These are phyloP conservation scores for Theileria parva DNA, from an alignment of 169 alveolate species.

Conservation along the genomic window DNA sequence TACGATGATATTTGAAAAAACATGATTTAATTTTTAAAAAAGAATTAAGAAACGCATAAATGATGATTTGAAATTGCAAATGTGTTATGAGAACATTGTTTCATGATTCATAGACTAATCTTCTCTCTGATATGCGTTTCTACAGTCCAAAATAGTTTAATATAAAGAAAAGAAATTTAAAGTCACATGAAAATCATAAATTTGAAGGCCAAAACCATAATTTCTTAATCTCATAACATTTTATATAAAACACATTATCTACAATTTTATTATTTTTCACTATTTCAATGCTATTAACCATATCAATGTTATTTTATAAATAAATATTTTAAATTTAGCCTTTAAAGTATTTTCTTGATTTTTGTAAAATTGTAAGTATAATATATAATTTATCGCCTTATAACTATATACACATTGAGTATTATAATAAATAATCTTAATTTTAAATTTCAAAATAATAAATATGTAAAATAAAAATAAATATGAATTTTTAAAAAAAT, in stretches of 20 bases:
- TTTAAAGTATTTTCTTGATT: too few species aligned
- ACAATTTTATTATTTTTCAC: too few species aligned
- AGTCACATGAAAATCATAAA: background rate
- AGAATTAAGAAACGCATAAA: background rate
- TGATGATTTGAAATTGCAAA: background rate
- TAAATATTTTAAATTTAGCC: too few species aligned
- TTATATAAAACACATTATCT: too few species aligned
- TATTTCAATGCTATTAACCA: too few species aligned
- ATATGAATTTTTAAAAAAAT: background rate
- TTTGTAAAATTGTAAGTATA: too few species aligned
- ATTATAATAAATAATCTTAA: too few species aligned
- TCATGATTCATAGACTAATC: constrained; percentile 11
- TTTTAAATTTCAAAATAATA: too few species aligned
- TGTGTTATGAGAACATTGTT: background rate
- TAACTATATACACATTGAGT: background rate
- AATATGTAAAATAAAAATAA: background rate
- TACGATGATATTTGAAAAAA: background rate
- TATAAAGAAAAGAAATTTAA: background rate
- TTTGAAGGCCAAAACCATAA: background rate
- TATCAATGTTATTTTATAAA: too few species aligned
- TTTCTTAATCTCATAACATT: background rate
- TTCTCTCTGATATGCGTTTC: constrained; percentile 7
- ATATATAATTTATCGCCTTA: background rate
- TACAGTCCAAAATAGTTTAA: background rate
- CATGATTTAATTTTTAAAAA: background rate